Evolutionary conservation across 2,329 filamentous ascomycete species (phyloP).

Genomic region (Fusarium subglutinans): DNA sequence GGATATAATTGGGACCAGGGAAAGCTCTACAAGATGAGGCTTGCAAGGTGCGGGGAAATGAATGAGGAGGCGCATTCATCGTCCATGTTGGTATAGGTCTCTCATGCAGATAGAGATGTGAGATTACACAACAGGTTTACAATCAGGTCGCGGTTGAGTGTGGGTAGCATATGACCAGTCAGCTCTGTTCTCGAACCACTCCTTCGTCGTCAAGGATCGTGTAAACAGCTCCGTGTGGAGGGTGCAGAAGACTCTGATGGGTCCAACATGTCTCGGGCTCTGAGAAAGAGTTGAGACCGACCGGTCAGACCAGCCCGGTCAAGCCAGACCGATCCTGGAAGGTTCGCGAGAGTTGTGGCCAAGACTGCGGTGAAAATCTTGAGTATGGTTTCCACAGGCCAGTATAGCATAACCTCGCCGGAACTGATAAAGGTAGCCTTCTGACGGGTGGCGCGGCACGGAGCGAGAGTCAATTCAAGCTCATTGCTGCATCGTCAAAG

Average conservation of each 20-base stretch:
- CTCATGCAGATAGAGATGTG: slow-evolving; percentile 29
- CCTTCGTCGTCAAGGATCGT: slow-evolving; percentile 13
- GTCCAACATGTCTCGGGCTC: slow-evolving; percentile 12
- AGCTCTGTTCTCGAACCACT: neutral
- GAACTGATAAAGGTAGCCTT: neutral
- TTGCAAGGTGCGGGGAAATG: slow-evolving; percentile 39
- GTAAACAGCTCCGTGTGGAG: slow-evolving; percentile 23
- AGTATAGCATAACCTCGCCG: neutral
- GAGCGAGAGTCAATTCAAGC: slow-evolving; percentile 43
- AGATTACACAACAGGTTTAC: slow-evolving; percentile 39
- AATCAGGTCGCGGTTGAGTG: slow-evolving; percentile 30
- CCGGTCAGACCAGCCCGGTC: slow-evolving; percentile 10
- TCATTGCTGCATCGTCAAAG: slow-evolving; percentile 7
- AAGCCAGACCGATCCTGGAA: slow-evolving; percentile 8
- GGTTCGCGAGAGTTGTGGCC: neutral
- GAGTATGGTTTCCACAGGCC: neutral
- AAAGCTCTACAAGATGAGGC: slow-evolving; percentile 12
- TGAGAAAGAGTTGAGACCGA: slow-evolving; percentile 10
- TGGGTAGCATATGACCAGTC: slow-evolving; percentile 29
- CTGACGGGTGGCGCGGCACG: slow-evolving; percentile 49
- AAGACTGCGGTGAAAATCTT: neutral
- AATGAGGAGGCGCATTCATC: slow-evolving; percentile 13
- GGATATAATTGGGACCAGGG: slow-evolving; percentile 20
- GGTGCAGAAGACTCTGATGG: neutral
- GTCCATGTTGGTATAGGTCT: slow-evolving; percentile 5